phyloP scores from a whole-genome alignment of 441 rosid genomes.

The Gossypium lobatum region DNA sequence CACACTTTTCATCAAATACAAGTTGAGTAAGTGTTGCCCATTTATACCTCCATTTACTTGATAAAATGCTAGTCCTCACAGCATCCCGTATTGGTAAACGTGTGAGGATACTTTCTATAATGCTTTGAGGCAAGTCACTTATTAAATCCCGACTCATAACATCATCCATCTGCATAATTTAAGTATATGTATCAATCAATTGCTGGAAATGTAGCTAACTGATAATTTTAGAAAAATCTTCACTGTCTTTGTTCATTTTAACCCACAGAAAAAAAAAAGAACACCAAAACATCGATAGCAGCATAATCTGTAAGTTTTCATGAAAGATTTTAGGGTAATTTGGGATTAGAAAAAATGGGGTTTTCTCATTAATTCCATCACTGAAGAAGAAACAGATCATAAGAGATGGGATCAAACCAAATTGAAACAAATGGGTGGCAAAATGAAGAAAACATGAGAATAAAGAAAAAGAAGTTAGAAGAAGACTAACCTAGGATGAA shows the following conservation, averaged over 20 bases:
- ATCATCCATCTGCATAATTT: slow-evolving; percentile 40
- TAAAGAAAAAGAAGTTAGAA: not conserved
- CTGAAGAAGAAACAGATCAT: not conserved
- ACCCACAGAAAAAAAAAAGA: not conserved
- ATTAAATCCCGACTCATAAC: slow-evolving; percentile 34
- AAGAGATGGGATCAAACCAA: not conserved
- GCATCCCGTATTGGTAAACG: slow-evolving; percentile 68
- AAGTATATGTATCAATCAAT: not conserved
- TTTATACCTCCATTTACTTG: slow-evolving; percentile 76
- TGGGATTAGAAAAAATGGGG: not conserved
- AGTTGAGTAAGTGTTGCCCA: slow-evolving; percentile 68
- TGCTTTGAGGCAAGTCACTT: slow-evolving; percentile 63
- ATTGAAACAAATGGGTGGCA: not conserved
- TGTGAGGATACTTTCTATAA: slow-evolving; percentile 63
- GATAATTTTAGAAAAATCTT: not conserved
- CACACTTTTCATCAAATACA: slow-evolving; percentile 61
- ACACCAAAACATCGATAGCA: not conserved
- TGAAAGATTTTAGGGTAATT: not conserved
- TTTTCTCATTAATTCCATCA: not conserved
- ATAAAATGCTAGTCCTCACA: slow-evolving; percentile 61
- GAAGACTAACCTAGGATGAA: not conserved
- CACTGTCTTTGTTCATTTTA: not conserved
- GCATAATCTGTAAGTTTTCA: not conserved
- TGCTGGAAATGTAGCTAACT: not conserved
- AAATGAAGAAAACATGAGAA: not conserved